phyloP scores from a whole-genome alignment of 768 basidiomycete species.

The Krasilnikovozyma curviuscula region DNA sequence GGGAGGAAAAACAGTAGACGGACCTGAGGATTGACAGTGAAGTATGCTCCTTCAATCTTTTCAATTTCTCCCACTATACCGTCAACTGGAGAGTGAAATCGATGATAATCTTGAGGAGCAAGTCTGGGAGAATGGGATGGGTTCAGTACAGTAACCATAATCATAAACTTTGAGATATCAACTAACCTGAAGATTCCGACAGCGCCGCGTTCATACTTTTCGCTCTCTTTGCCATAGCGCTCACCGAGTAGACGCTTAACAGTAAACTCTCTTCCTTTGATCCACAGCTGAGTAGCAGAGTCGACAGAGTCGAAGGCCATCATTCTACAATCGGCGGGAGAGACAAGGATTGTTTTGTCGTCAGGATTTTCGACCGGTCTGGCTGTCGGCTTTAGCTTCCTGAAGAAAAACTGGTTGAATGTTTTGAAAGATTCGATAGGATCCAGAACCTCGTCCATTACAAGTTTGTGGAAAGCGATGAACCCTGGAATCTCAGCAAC shows the following conservation, averaged over 20 bases:
- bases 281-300: constrained; percentile 81
- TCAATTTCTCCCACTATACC: constrained; percentile 66
- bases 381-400: constrained; percentile 67
- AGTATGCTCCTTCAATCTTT: constrained; percentile 76
- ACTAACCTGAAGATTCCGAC: constrained; percentile 32
- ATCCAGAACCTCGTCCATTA: constrained; percentile 49
- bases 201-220: constrained; percentile 57
- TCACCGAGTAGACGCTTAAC: constrained; percentile 62
- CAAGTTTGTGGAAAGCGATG: constrained; percentile 72
- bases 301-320: constrained; percentile 76
- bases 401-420: constrained; percentile 41
- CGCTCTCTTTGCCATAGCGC: constrained; percentile 46
- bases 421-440: constrained; percentile 59
- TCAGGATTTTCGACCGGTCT: constrained; percentile 53
- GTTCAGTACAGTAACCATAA: neutral
- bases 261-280: constrained; percentile 88
- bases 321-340: constrained; percentile 85
- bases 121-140: constrained; percentile 8
- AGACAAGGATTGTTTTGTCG: constrained; percentile 60
- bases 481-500: constrained; percentile 67
- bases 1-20: constrained; percentile 37
- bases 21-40: constrained; percentile 96
- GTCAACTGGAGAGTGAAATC: constrained; percentile 60
- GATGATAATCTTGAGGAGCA: constrained; percentile 64
- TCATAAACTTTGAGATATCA: neutral